Evolutionary conservation across 1,284 basidiomycete genomes (phyloP).

Genomic region (Tausonia pullulans): DNA sequence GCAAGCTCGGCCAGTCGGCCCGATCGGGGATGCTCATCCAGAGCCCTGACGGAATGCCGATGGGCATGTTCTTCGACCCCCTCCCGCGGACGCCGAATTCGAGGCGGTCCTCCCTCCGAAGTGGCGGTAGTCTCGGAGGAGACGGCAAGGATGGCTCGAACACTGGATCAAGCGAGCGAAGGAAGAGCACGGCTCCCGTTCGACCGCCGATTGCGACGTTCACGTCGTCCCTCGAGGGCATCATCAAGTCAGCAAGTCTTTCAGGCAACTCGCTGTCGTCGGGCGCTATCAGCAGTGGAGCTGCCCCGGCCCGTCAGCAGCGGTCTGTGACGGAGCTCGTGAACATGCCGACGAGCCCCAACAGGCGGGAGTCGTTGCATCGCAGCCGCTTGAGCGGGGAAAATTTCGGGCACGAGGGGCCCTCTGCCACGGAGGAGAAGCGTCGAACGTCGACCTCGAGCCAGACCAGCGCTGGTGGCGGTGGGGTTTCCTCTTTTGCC

Average conservation of each 20-base stretch:
- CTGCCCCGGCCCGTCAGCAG: too few species aligned
- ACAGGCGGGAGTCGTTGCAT: too few species aligned
- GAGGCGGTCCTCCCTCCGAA: slow-evolving; percentile 20
- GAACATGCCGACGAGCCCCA: too few species aligned
- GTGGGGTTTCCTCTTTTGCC: too few species aligned
- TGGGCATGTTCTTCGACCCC: slow-evolving; percentile 92
- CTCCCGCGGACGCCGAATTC: slow-evolving; percentile 24
- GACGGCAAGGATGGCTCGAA: slow-evolving; percentile 6
- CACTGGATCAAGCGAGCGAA: background rate
- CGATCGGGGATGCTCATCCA: slow-evolving; percentile 83
- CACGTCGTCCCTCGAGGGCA: background rate
- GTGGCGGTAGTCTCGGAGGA: background rate
- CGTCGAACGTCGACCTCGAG: too few species aligned
- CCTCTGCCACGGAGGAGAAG: too few species aligned
- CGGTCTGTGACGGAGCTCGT: too few species aligned
- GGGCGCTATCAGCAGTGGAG: too few species aligned
- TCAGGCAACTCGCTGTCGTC: too few species aligned
- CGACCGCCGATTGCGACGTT: slow-evolving; percentile 14
- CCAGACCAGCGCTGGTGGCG: too few species aligned
- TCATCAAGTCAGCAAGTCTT: slow-evolving; percentile 1
- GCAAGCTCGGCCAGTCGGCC: slow-evolving; percentile 58
- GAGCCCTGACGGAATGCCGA: slow-evolving; percentile 80
- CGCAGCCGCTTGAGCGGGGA: too few species aligned
- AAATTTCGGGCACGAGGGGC: too few species aligned
- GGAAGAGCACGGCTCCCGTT: background rate